Conservation (phyloP, 768 basidiomycete species). For the Leccinum subgranulosum region DNA sequence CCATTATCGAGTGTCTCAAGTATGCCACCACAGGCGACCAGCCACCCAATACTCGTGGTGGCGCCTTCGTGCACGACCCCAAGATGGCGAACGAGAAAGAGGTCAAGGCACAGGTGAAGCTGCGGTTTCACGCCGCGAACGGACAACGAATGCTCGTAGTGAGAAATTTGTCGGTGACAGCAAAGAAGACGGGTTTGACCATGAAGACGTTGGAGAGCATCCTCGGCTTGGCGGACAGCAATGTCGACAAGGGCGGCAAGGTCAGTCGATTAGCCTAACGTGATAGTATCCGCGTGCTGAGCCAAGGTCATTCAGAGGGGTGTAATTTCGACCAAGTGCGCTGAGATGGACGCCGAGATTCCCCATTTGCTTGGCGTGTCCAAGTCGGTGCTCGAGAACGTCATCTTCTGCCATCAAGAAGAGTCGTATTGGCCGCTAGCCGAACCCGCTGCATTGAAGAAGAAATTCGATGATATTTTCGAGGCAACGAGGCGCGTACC, state of each 20-base stretch:
- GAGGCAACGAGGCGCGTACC: conserved; percentile 83
- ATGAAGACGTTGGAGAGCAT: conserved; percentile 99
- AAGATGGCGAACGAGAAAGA: conserved; percentile 99
- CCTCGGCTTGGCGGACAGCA: conserved; percentile 66
- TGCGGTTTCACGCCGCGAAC: conserved; percentile 89
- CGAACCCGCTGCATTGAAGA: conserved; percentile 88
- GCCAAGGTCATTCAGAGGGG: conserved; percentile 51
- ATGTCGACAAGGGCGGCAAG: conserved; percentile 69
- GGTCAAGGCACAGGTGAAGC: conserved; percentile 96
- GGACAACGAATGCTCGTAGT: conserved; percentile 87
- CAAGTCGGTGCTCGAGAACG: conserved; percentile 97
- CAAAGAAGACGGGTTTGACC: conserved; percentile 88
- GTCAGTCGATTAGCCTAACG: conserved; percentile 36
- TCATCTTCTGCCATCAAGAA: conserved; percentile 99
- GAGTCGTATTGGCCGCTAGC: conserved; percentile 98
- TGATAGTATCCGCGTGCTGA: neutral
- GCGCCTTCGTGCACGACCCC: conserved; percentile 98
- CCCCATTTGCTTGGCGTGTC: conserved; percentile 93
- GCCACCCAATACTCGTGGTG: conserved; percentile 95
- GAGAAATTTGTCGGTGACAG: conserved; percentile 87
- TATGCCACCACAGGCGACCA: conserved; percentile 98
- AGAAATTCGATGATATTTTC: conserved; percentile 99
- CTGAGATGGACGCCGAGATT: conserved; percentile 94
- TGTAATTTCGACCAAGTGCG: conserved; percentile 94
- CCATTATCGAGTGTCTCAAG: conserved; percentile 98